A percentile compares a stretch with the other conserved stretches of the same genome.
Conservation (phyloP, 192 early-diverging fungal genomes). For the Paraglomus occultum region DNA sequence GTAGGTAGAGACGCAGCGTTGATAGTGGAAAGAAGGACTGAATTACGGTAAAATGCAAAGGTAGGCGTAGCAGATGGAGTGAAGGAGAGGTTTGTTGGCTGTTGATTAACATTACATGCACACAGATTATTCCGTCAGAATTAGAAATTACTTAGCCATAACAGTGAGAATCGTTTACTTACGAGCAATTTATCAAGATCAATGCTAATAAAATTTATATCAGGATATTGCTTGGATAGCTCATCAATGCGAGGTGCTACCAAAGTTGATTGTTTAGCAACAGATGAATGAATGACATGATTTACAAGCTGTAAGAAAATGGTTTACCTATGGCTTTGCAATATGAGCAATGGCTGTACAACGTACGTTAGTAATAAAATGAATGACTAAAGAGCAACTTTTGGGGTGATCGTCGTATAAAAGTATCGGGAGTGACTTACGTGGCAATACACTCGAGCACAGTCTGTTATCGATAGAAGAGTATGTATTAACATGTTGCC, state of each 20-base stretch:
- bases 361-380: too few relatives aligned
- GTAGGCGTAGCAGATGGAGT: background rate
- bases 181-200: background rate
- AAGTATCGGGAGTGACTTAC: too few relatives aligned
- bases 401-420: too few relatives aligned
- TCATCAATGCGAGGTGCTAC: background rate
- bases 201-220: background rate
- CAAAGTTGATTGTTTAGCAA: background rate
- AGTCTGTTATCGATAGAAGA: too few relatives aligned
- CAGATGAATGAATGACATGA: background rate
- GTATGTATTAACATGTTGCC: too few relatives aligned
- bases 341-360: background rate
- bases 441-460: too few relatives aligned
- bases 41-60: constrained; percentile 1
- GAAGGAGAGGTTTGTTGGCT: background rate
- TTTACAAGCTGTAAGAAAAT: background rate
- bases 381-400: too few relatives aligned
- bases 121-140: background rate
- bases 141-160: background rate
- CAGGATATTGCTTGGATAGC: background rate
- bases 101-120: background rate
- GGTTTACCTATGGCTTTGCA: constrained; percentile 7
- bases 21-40: background rate
- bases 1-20: background rate
- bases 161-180: background rate